A percentile compares a stretch with the other conserved stretches of the same genome.
These are phyloP conservation scores for Hericium coralloides DNA, from an alignment of 768 basidiomycete genomes.

Conservation along the genomic window DNA sequence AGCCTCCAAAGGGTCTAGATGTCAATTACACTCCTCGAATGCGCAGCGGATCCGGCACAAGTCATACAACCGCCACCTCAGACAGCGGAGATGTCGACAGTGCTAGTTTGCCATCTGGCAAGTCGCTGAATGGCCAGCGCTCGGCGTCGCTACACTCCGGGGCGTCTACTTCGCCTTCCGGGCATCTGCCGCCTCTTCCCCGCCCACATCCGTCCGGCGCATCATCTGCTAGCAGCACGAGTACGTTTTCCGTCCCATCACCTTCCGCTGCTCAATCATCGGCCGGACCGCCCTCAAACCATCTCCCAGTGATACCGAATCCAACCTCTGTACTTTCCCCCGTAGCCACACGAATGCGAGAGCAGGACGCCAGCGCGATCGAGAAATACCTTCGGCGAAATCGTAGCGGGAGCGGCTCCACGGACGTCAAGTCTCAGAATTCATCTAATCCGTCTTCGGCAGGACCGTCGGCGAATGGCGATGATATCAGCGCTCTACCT, in stretches of 20 bases:
- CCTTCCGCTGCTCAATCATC: conserved; percentile 24
- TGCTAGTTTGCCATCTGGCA: conserved; percentile 9
- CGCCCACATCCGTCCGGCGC: conserved; percentile 36
- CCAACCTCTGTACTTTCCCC: conserved; percentile 56
- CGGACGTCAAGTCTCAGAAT: conserved; percentile 60
- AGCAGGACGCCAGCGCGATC: conserved; percentile 81
- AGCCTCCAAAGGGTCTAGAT: conserved; percentile 33
- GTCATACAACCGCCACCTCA: conserved; percentile 23
- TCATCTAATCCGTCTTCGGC: conserved; percentile 38
- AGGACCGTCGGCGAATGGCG: conserved; percentile 44
- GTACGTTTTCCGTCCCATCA: conserved; percentile 29
- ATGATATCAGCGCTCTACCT: conserved; percentile 42
- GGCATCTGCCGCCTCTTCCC: conserved; percentile 14
- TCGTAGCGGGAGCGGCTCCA: conserved; percentile 75
- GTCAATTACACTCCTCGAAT: conserved; percentile 26
- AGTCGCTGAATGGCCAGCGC: conserved; percentile 16
- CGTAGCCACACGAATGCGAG: conserved; percentile 70
- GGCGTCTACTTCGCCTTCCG: background rate
- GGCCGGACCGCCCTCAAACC: conserved; percentile 24
- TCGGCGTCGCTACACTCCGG: conserved; percentile 18
- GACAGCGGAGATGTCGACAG: conserved; percentile 15
- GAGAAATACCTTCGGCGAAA: conserved; percentile 78
- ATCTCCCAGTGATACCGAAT: conserved; percentile 18
- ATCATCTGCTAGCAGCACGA: conserved; percentile 45
- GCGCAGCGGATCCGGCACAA: conserved; percentile 15